Evolutionary conservation across 352 stramenopile species (phyloP).

Genomic region (Phytopythium helicoides): DNA sequence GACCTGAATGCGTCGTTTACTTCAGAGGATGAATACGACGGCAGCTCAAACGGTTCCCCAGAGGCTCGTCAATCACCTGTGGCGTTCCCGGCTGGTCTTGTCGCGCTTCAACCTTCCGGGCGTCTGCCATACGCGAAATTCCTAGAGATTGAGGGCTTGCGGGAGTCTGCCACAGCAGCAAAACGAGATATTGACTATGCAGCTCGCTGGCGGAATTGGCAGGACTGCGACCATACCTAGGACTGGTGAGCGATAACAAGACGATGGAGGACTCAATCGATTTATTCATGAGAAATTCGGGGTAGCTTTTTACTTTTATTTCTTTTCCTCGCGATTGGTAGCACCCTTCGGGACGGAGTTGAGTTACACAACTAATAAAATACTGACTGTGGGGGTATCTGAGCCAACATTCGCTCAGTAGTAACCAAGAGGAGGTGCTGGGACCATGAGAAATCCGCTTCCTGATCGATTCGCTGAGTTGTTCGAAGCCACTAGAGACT

Average conservation of each 20-base stretch:
- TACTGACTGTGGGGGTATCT: no score
- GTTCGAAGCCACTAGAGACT: slow-evolving; percentile 7
- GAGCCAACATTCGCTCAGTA: slow-evolving; percentile 11
- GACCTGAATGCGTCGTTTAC: slow-evolving; percentile 25
- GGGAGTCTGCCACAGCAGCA: slow-evolving; percentile 59
- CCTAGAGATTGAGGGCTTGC: slow-evolving; percentile 77
- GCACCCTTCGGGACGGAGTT: no score
- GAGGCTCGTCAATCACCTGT: not conserved
- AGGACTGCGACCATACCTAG: not conserved
- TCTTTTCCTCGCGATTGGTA: no score
- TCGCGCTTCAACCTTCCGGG: slow-evolving; percentile 43
- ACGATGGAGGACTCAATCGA: no score
- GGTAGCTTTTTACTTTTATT: slow-evolving; percentile 5
- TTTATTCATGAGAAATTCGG: no score
- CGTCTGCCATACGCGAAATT: slow-evolving; percentile 77
- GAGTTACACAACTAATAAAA: no score
- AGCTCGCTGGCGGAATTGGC: slow-evolving; percentile 21
- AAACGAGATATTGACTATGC: slow-evolving; percentile 40
- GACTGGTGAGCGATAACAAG: not conserved
- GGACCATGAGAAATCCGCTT: slow-evolving; percentile 24
- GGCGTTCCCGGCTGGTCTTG: slow-evolving; percentile 10
- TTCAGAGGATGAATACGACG: slow-evolving; percentile 10
- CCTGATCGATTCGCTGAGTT: not conserved
- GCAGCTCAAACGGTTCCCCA: not conserved
- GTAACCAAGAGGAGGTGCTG: slow-evolving; percentile 53